Evolutionary conservation across 306 rosid genomes (phyloP).

Genomic region (Inga leiocalycina): DNA sequence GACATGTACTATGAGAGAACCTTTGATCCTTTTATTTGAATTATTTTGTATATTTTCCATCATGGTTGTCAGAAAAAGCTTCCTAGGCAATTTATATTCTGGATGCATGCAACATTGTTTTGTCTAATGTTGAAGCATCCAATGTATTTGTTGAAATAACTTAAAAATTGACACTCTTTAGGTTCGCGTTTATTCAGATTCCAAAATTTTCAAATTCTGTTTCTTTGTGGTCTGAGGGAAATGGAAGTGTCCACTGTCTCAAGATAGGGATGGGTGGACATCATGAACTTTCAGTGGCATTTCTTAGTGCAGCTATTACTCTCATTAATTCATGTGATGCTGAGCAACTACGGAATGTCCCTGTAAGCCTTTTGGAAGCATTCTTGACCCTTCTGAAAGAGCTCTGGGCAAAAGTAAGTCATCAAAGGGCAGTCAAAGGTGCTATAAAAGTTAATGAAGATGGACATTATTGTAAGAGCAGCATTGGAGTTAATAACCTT

Average conservation of each 20-base stretch:
- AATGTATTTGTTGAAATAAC: constrained; percentile 15
- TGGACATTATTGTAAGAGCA: constrained; percentile 45
- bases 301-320: constrained; percentile 54
- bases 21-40: neutral
- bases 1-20: neutral
- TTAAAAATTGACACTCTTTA: constrained; percentile 47
- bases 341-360: constrained; percentile 55
- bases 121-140: neutral
- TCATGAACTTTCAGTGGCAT: constrained; percentile 53
- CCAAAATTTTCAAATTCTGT: constrained; percentile 46
- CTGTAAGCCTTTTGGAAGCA: constrained; percentile 37
- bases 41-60: neutral
- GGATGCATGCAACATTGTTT: neutral
- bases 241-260: constrained; percentile 31
- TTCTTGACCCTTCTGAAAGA: constrained; percentile 45
- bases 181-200: constrained; percentile 74
- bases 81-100: neutral
- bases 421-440: constrained; percentile 32
- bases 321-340: constrained; percentile 59
- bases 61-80: constrained; percentile 1
- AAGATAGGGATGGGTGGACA: constrained; percentile 61
- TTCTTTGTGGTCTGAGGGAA: constrained; percentile 47
- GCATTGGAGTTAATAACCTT: constrained; percentile 53
- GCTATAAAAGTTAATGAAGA: constrained; percentile 35
- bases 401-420: constrained; percentile 53